phyloP scores from a whole-genome alignment of 495 filamentous ascomycete genomes.

The Chlorociboria aeruginascens region DNA sequence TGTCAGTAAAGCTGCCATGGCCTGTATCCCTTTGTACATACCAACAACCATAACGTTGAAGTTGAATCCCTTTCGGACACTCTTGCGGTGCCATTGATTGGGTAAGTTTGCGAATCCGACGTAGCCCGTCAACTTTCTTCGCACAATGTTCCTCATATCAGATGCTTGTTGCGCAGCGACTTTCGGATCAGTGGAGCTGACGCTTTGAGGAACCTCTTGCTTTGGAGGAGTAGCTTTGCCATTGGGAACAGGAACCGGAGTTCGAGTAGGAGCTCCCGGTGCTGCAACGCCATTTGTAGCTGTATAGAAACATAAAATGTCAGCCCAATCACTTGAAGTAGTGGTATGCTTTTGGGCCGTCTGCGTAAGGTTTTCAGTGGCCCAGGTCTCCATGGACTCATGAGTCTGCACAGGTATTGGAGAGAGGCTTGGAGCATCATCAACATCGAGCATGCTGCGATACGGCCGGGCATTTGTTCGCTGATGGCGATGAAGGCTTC shows the following conservation, averaged over 20 bases:
- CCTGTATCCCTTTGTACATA: constrained; percentile 32
- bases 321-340: constrained; percentile 16
- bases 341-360: constrained; percentile 8
- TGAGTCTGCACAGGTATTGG: constrained; percentile 17
- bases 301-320: constrained; percentile 20
- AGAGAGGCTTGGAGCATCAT: constrained; percentile 32
- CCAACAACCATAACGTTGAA: constrained; percentile 99
- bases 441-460: constrained; percentile 37
- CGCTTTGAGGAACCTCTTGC: constrained; percentile 19
- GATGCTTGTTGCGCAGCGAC: constrained; percentile 55
- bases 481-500: constrained; percentile 11
- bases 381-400: constrained; percentile 14
- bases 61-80: constrained; percentile 99
- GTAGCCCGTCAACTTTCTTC: constrained; percentile 95
- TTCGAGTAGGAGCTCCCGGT: constrained; percentile 15
- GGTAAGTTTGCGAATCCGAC: constrained; percentile 98
- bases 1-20: constrained; percentile 4
- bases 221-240: constrained; percentile 13
- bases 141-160: constrained; percentile 94
- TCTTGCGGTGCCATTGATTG: constrained; percentile 99
- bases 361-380: constrained; percentile 8
- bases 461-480: constrained; percentile 15
- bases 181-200: constrained; percentile 70
- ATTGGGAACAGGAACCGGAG: constrained; percentile 17
- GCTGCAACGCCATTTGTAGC: constrained; percentile 21